These are phyloP conservation scores for Babesia gibsoni DNA, from an alignment of 169 alveolate genomes.

Conservation along the genomic window DNA sequence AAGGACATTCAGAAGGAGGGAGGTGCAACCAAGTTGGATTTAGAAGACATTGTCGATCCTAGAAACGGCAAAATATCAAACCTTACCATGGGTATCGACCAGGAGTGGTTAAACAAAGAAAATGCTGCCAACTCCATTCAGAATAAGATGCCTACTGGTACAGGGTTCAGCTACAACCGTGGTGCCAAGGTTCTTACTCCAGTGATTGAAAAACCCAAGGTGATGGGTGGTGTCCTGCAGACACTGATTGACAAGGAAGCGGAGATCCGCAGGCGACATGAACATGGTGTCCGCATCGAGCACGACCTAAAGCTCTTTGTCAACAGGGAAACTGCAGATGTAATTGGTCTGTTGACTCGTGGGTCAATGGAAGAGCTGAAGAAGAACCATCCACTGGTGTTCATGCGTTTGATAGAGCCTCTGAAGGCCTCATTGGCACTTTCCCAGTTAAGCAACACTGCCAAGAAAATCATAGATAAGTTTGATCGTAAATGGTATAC, in stretches of 20 bases:
- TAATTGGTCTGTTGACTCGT: slow-evolving; percentile 30
- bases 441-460: slow-evolving; percentile 24
- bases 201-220: slow-evolving; percentile 19
- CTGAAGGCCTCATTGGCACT: slow-evolving; percentile 44
- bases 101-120: slow-evolving; percentile 38
- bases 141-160: slow-evolving; percentile 34
- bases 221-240: slow-evolving; percentile 62
- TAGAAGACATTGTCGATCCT: neutral
- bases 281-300: slow-evolving; percentile 40
- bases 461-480: slow-evolving; percentile 9
- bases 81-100: slow-evolving; percentile 32
- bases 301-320: slow-evolving; percentile 45
- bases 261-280: slow-evolving; percentile 34
- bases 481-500: slow-evolving; percentile 58
- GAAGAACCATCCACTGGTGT: slow-evolving; percentile 57
- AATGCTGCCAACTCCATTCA: slow-evolving; percentile 21
- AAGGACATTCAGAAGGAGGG: slow-evolving; percentile 23
- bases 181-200: slow-evolving; percentile 35
- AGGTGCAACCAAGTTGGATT: neutral
- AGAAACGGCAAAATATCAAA: slow-evolving; percentile 18
- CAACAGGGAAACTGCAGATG: slow-evolving; percentile 59
- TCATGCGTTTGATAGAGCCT: slow-evolving; percentile 46
- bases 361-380: slow-evolving; percentile 30
- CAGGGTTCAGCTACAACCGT: slow-evolving; percentile 43
- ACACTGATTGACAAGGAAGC: slow-evolving; percentile 65